Percentiles rank a stretch among this genome's conserved stretches.
Evolutionary conservation across 2,329 filamentous ascomycete species (phyloP).

Genomic region (Diplocarpon mali): DNA sequence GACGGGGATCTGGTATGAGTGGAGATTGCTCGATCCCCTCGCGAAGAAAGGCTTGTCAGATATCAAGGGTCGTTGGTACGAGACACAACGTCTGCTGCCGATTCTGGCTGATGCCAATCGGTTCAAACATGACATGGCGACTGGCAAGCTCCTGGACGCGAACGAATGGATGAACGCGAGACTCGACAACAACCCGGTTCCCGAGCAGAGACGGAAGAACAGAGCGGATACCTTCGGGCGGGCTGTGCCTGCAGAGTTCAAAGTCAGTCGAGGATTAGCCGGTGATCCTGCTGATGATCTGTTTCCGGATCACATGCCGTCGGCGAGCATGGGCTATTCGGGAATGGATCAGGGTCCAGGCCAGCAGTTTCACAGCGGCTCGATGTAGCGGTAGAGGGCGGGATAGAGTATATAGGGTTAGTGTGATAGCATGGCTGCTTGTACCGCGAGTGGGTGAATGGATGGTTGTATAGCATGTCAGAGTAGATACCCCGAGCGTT

Average conservation of each 20-base stretch:
- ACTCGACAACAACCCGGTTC: conserved; percentile 28
- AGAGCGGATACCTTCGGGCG: conserved; percentile 26
- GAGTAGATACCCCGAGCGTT: no score
- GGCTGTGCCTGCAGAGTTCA: conserved; percentile 27
- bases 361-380: conserved; percentile 1
- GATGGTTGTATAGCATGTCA: neutral
- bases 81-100: conserved; percentile 38
- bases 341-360: neutral
- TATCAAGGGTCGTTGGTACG: conserved; percentile 51
- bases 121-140: conserved; percentile 26
- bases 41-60: conserved; percentile 31
- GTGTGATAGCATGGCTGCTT: no score
- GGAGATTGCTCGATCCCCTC: conserved; percentile 23
- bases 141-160: conserved; percentile 31
- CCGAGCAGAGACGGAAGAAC: conserved; percentile 24
- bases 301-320: conserved; percentile 20
- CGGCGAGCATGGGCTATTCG: neutral
- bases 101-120: conserved; percentile 24
- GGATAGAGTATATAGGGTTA: no score
- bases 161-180: conserved; percentile 36
- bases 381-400: neutral
- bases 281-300: conserved; percentile 20
- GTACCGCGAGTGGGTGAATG: neutral
- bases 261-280: conserved; percentile 27
- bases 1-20: conserved; percentile 24